phyloP scores from a whole-genome alignment of 139 green algal species.

The Deuterostichococcus epilithicus region DNA sequence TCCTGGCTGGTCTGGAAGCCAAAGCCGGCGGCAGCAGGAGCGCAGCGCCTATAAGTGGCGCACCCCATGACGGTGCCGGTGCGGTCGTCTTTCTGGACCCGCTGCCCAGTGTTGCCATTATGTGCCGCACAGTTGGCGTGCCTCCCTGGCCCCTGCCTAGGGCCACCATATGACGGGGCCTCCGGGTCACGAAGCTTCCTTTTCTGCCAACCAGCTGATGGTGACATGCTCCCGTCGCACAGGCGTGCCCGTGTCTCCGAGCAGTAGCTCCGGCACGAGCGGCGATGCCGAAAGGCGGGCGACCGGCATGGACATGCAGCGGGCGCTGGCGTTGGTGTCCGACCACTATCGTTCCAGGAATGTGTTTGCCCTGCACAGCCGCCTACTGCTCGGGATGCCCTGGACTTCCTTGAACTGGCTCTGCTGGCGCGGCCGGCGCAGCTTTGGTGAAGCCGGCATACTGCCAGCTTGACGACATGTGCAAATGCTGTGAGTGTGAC shows the following conservation, averaged over 20 bases:
- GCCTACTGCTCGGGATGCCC: no score
- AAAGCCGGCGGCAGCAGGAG: no score
- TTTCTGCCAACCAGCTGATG: not conserved
- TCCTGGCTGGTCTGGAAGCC: no score
- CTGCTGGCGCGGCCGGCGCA: no score
- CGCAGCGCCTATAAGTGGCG: no score
- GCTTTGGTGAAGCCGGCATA: not conserved
- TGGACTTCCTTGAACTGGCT: no score
- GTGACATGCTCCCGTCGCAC: not conserved
- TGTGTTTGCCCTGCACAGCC: not conserved
- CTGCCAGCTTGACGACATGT: not conserved
- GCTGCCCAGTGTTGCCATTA: no score
- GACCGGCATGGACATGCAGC: conserved; percentile 16
- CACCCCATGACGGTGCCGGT: no score
- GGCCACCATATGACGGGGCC: not conserved
- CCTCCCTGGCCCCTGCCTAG: no score
- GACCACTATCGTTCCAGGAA: conserved; percentile 21
- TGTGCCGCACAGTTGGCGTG: no score
- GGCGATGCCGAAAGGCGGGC: not conserved
- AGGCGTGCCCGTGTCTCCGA: not conserved
- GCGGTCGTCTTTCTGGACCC: no score
- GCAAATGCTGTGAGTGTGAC: not conserved
- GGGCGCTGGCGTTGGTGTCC: conserved; percentile 19
- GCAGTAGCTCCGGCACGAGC: not conserved
- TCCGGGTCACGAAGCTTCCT: not conserved